These are phyloP conservation scores for Candida palmyrensis DNA, from an alignment of 805 yeast genomes.

Conservation along the genomic window DNA sequence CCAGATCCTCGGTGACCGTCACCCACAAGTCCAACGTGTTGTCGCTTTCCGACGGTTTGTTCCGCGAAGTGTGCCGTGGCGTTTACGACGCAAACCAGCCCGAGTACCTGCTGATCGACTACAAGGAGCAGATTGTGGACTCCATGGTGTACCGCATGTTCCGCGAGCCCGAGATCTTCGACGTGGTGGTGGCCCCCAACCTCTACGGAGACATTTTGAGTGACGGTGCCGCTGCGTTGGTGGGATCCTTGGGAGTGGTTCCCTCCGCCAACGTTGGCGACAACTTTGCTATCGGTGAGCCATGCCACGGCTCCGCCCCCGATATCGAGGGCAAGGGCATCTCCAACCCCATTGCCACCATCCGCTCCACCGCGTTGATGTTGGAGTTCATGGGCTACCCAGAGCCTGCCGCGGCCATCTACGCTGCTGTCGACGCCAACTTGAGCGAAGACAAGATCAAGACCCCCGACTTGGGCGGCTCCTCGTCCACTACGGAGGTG, in stretches of 20 bases:
- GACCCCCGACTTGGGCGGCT: conserved; percentile 97
- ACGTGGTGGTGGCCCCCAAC: conserved; percentile 98
- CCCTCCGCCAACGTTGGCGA: conserved; percentile 99
- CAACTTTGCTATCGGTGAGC: conserved; percentile 94
- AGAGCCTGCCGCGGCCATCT: conserved; percentile 85
- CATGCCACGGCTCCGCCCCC: conserved; percentile 99
- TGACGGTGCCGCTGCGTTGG: conserved; percentile 97
- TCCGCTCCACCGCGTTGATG: conserved; percentile 96
- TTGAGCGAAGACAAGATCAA: conserved; percentile 69
- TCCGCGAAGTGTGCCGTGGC: conserved; percentile 78
- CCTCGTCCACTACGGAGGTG: conserved; percentile 80
- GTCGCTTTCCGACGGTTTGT: conserved; percentile 88
- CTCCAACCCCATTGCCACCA: conserved; percentile 96
- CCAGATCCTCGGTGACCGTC: conserved; percentile 70
- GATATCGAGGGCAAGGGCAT: conserved; percentile 95
- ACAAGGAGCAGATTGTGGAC: conserved; percentile 96
- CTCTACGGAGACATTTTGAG: conserved; percentile 95
- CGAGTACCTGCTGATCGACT: conserved; percentile 53
- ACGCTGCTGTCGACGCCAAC: conserved; percentile 92
- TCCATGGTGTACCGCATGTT: conserved; percentile 99
- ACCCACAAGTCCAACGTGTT: conserved; percentile 96
- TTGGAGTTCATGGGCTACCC: conserved; percentile 92
- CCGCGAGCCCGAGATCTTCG: conserved; percentile 96
- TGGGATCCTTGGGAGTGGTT: conserved; percentile 96
- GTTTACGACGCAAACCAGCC: conserved; percentile 55